A percentile compares a stretch with the other conserved stretches of the same genome.
Conservation (phyloP, 345 rosid genomes). For the Bruguiera gymnorhiza region DNA sequence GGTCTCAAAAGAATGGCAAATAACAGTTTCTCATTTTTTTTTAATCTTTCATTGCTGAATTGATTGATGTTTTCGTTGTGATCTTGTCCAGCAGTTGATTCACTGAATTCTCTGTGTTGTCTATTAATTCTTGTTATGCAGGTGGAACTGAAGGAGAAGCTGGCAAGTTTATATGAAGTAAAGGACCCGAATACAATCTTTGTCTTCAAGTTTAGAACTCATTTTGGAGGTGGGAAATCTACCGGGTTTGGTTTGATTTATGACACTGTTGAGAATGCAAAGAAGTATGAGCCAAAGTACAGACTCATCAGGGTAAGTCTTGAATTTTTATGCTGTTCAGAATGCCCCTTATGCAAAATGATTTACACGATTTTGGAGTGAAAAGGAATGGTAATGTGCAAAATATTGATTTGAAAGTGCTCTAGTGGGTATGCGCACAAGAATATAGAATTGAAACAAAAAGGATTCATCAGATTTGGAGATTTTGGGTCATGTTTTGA, state of each 20-base stretch:
- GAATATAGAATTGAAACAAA: no score
- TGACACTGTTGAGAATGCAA: conserved; percentile 79
- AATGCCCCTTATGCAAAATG: not conserved
- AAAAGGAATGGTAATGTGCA: no score
- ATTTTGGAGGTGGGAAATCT: conserved; percentile 98
- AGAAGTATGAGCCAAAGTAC: conserved; percentile 95
- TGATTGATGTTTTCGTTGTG: not conserved
- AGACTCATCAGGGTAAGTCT: conserved; percentile 89
- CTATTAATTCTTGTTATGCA: conserved; percentile 8
- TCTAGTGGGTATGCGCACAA: no score
- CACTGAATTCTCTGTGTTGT: not conserved
- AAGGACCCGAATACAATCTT: conserved; percentile 88
- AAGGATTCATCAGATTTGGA: no score
- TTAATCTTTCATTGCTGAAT: no score
- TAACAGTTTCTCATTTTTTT: no score
- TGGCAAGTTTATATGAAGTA: conserved; percentile 75
- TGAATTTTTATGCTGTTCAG: not conserved
- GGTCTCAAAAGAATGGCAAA: no score
- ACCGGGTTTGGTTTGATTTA: conserved; percentile 96
- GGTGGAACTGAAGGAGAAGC: conserved; percentile 92
- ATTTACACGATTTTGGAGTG: no score
- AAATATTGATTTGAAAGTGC: no score
- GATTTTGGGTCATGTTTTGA: no score
- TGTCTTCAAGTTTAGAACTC: conserved; percentile 93
- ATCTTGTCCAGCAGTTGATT: not conserved